Conservation (phyloP, 2,329 filamentous ascomycete species). For the Cadophora gregata region DNA sequence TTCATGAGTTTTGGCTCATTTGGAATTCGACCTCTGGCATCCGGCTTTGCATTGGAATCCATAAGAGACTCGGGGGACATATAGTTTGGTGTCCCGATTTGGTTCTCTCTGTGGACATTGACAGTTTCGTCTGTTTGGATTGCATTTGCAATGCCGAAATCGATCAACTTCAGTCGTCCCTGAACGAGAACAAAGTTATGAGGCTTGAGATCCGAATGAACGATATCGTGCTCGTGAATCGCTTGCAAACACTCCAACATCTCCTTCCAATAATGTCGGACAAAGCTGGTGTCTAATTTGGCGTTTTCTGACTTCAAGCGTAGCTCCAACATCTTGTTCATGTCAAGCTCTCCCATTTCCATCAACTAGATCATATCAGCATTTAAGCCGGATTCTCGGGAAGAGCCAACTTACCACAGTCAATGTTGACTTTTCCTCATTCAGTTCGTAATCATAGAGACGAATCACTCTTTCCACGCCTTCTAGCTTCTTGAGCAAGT, state of each 20-base stretch:
- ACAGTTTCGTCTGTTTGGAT: slow-evolving; percentile 95
- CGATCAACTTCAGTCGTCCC: slow-evolving; percentile 91
- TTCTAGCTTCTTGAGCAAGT: slow-evolving; percentile 80
- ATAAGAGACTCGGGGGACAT: slow-evolving; percentile 96
- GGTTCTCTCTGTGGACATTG: slow-evolving; percentile 94
- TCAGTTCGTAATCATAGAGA: slow-evolving; percentile 91
- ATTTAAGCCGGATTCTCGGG: not conserved
- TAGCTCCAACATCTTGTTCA: slow-evolving; percentile 82
- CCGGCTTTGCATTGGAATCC: slow-evolving; percentile 72
- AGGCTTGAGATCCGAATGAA: slow-evolving; percentile 96
- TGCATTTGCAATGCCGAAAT: slow-evolving; percentile 97
- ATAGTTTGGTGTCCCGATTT: slow-evolving; percentile 96
- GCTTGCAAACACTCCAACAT: slow-evolving; percentile 96
- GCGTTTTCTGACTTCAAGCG: slow-evolving; percentile 75
- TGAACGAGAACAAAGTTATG: slow-evolving; percentile 95
- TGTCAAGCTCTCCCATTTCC: slow-evolving; percentile 95
- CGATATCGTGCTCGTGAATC: slow-evolving; percentile 88
- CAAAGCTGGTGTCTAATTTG: slow-evolving; percentile 85
- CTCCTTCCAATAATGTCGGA: slow-evolving; percentile 98
- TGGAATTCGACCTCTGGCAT: slow-evolving; percentile 46
- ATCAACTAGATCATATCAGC: slow-evolving; percentile 68
- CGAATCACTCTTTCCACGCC: slow-evolving; percentile 90
- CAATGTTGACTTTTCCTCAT: slow-evolving; percentile 86
- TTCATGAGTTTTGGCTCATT: slow-evolving; percentile 80
- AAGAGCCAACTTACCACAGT: slow-evolving; percentile 71